Percentiles rank a stretch among this genome's conserved stretches.
phyloP scores from a whole-genome alignment of 768 basidiomycete genomes.

The Rhodotorula babjevae region DNA sequence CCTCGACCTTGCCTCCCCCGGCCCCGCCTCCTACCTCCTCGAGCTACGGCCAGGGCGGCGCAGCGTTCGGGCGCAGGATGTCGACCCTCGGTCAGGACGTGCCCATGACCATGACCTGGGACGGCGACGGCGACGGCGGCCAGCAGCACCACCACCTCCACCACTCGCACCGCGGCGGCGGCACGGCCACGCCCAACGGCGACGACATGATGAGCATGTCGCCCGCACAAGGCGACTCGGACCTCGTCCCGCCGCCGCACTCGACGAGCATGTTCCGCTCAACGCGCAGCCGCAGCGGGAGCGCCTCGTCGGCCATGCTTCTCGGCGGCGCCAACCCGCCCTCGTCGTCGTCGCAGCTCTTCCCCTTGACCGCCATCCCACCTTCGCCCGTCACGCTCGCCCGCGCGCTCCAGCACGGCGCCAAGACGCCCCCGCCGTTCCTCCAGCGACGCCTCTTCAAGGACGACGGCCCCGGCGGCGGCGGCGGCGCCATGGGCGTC shows the following conservation, averaged over 20 bases:
- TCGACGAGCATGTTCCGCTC: conserved; percentile 3
- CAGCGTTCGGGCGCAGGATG: not conserved
- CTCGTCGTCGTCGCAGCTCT: not conserved
- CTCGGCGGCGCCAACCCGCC: not conserved
- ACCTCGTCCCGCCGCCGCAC: not conserved
- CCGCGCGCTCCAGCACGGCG: conserved; percentile 19
- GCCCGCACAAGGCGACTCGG: not conserved
- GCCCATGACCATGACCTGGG: conserved; percentile 1
- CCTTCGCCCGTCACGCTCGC: conserved; percentile 33
- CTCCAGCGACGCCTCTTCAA: conserved; percentile 32
- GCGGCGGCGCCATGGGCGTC: not conserved
- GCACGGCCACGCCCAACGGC: not conserved
- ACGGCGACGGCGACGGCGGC: not conserved
- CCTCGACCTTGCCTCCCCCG: not conserved
- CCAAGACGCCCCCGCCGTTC: conserved; percentile 35
- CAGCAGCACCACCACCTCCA: no score
- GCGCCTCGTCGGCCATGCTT: conserved; percentile 3
- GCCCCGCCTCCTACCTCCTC: no score
- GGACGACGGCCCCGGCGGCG: conserved; percentile 11
- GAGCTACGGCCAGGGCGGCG: no score
- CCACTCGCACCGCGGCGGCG: not conserved
- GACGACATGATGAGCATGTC: conserved; percentile 18
- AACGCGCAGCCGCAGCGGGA: conserved; percentile 11
- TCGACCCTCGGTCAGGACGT: not conserved
- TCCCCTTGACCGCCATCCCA: conserved; percentile 13